These are phyloP conservation scores for Emergomyces orientalis DNA, from an alignment of 2,329 filamentous ascomycete genomes.

Conservation along the genomic window DNA sequence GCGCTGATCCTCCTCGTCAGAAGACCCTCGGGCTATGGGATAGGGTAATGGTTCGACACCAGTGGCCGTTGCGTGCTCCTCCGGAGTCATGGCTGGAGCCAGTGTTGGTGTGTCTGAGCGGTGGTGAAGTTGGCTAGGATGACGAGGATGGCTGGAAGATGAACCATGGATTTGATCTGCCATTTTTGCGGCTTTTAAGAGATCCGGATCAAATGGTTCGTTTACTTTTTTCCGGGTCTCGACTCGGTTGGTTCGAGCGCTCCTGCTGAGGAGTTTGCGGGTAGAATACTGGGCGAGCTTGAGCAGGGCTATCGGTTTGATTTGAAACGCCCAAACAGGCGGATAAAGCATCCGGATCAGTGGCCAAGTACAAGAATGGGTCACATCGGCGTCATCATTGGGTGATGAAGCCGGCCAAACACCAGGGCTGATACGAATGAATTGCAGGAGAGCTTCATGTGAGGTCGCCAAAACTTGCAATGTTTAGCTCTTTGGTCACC, in stretches of 20 bases:
- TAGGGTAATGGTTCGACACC: conserved; percentile 31
- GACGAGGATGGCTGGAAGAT: conserved; percentile 17
- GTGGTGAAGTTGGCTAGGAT: conserved; percentile 10
- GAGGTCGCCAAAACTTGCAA: no score
- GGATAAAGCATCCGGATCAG: background rate
- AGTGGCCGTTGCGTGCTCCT: conserved; percentile 31
- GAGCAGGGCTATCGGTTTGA: background rate
- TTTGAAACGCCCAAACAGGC: background rate
- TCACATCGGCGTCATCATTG: background rate
- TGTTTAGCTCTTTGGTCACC: no score
- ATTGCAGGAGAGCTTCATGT: no score
- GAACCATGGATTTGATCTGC: conserved; percentile 13
- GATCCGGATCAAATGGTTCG: background rate
- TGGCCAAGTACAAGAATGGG: background rate
- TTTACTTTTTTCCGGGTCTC: background rate
- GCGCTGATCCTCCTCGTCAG: conserved; percentile 39
- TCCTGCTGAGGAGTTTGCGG: background rate
- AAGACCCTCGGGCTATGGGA: conserved; percentile 16
- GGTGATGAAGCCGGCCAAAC: background rate
- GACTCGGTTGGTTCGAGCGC: background rate
- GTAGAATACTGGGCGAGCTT: background rate
- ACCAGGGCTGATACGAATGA: no score
- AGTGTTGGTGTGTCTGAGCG: conserved; percentile 11
- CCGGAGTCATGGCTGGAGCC: conserved; percentile 19
- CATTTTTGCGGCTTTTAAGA: background rate